Evolutionary conservation across 768 basidiomycete genomes (phyloP).

Genomic region (Tylopilus vinaceipallidus): DNA sequence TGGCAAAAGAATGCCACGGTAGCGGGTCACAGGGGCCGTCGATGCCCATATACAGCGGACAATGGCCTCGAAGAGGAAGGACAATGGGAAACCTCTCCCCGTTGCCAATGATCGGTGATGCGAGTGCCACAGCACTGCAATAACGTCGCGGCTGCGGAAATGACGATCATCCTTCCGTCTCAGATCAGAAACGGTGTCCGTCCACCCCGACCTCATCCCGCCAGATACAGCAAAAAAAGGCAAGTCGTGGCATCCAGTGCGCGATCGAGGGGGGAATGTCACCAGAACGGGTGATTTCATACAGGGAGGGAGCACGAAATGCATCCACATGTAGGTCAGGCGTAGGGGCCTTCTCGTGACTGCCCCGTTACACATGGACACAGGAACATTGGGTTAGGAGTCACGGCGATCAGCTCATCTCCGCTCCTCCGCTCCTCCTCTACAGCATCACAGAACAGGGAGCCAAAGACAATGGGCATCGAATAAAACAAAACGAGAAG

Average conservation of each 20-base stretch:
- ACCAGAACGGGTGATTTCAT: conserved; percentile 1
- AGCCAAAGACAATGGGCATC: neutral
- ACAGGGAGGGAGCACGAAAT: neutral
- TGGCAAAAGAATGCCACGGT: neutral
- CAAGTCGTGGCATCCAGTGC: neutral
- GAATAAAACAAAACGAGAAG: conserved; percentile 2
- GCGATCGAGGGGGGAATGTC: conserved; percentile 1
- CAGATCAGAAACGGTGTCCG: neutral
- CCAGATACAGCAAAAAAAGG: neutral
- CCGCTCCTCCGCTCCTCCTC: conserved; percentile 12
- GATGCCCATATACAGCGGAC: conserved; percentile 21
- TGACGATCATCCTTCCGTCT: conserved; percentile 5
- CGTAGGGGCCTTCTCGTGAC: conserved; percentile 10
- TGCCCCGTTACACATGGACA: conserved; percentile 9
- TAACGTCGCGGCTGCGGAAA: conserved; percentile 11
- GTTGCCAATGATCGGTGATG: conserved; percentile 5
- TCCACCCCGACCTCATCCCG: neutral
- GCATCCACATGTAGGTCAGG: conserved; percentile 1
- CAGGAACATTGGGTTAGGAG: conserved; percentile 21
- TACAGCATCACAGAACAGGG: conserved; percentile 18
- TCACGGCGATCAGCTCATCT: conserved; percentile 30
- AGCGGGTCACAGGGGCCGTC: conserved; percentile 4
- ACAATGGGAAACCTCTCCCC: conserved; percentile 9
- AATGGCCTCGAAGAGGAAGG: conserved; percentile 15
- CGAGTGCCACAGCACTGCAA: conserved; percentile 9